Conservation (phyloP, 805 yeast species). For the Ogataea zsoltii region DNA sequence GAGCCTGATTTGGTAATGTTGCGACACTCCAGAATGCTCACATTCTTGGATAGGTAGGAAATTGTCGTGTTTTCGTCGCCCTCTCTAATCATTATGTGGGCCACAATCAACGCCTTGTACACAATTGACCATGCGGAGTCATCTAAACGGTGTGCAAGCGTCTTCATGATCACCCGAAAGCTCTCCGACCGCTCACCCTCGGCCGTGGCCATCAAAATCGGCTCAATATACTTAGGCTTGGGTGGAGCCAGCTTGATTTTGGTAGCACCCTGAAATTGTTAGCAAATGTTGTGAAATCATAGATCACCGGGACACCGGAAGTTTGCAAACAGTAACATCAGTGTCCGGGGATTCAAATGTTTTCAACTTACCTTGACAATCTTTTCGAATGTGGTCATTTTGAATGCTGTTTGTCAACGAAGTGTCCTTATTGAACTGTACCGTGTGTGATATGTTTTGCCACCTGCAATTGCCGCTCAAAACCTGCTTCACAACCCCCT, state of each 20-base stretch:
- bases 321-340: neutral
- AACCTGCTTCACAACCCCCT: neutral
- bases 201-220: constrained; percentile 73
- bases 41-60: constrained; percentile 60
- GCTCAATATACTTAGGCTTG: constrained; percentile 92
- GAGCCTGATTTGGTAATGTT: constrained; percentile 33
- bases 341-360: neutral
- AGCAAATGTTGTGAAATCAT: neutral
- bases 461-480: neutral
- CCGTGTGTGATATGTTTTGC: neutral
- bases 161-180: constrained; percentile 67
- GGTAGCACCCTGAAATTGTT: constrained; percentile 56
- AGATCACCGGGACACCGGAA: too few relatives aligned
- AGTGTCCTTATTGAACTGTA: neutral
- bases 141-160: constrained; percentile 60
- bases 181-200: constrained; percentile 50
- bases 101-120: constrained; percentile 78
- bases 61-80: constrained; percentile 81
- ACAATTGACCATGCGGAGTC: constrained; percentile 92
- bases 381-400: constrained; percentile 28
- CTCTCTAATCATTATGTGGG: constrained; percentile 90
- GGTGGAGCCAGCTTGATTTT: constrained; percentile 92
- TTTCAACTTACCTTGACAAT: constrained; percentile 21
- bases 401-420: neutral
- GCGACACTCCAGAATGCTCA: constrained; percentile 59